A percentile compares a stretch with the other conserved stretches of the same genome.
Evolutionary conservation across 1,284 basidiomycete genomes (phyloP).

Genomic region (Psilocybe mexicana): DNA sequence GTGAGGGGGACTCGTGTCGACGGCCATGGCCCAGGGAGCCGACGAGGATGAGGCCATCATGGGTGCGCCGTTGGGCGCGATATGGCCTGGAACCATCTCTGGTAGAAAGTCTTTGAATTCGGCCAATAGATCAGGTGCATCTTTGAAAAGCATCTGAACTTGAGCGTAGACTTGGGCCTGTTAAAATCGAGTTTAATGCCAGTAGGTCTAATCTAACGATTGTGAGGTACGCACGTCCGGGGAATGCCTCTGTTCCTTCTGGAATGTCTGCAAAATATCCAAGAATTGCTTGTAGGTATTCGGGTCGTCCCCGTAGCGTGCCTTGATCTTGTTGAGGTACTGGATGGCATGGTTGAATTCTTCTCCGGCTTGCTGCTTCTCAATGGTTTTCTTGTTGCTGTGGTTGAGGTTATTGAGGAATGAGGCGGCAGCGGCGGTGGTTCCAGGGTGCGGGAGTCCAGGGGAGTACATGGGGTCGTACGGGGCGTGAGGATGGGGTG

Average conservation of each 20-base stretch:
- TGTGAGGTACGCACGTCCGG: slow-evolving; percentile 70
- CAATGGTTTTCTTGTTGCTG: slow-evolving; percentile 33
- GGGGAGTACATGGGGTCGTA: slow-evolving; percentile 42
- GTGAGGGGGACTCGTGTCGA: slow-evolving; percentile 43
- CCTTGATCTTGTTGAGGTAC: slow-evolving; percentile 99
- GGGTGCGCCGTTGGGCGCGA: slow-evolving; percentile 39
- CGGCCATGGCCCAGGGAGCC: slow-evolving; percentile 36
- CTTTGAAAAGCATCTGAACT: slow-evolving; percentile 91
- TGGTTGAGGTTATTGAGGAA: slow-evolving; percentile 58
- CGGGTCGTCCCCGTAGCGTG: slow-evolving; percentile 87
- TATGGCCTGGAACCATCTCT: slow-evolving; percentile 50
- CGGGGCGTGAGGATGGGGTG: slow-evolving; percentile 34
- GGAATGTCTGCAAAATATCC: slow-evolving; percentile 97
- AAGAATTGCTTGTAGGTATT: slow-evolving; percentile 98
- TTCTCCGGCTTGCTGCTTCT: slow-evolving; percentile 50
- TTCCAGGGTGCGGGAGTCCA: slow-evolving; percentile 40
- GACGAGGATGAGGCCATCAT: slow-evolving; percentile 43
- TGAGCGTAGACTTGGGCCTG: slow-evolving; percentile 86
- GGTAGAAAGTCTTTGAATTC: slow-evolving; percentile 98
- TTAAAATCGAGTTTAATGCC: slow-evolving; percentile 8
- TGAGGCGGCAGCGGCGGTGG: slow-evolving; percentile 61
- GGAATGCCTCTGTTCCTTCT: slow-evolving; percentile 89
- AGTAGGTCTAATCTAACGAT: not conserved
- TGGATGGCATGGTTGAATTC: slow-evolving; percentile 97
- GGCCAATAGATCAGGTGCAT: slow-evolving; percentile 88